Evolutionary conservation across 768 basidiomycete species (phyloP).

Genomic region (Mycena rosella): DNA sequence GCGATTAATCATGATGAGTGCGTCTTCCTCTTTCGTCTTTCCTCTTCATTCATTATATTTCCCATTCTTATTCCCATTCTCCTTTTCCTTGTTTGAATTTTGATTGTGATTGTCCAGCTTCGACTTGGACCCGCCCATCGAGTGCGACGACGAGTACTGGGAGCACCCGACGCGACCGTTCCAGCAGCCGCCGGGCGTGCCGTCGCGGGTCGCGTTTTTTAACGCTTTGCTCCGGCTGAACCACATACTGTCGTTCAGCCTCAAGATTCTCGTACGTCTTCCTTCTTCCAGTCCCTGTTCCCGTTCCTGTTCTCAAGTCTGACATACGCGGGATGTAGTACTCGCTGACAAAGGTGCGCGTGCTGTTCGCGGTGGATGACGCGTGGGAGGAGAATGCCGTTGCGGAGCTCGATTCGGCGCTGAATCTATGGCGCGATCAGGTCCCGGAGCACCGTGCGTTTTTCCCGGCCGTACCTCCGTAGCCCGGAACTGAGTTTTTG

Average conservation of each 20-base stretch:
- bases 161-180: slow-evolving; percentile 66
- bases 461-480: slow-evolving; percentile 61
- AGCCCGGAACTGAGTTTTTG: background rate
- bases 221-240: slow-evolving; percentile 66
- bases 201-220: slow-evolving; percentile 68
- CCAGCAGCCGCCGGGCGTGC: slow-evolving; percentile 70
- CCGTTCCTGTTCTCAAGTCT: too few species aligned
- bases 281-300: too few species aligned
- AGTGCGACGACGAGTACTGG: slow-evolving; percentile 82
- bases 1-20: slow-evolving; percentile 28
- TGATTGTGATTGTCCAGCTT: slow-evolving; percentile 58
- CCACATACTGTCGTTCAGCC: slow-evolving; percentile 69
- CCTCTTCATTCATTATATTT: too few species aligned
- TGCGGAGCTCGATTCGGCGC: slow-evolving; percentile 78
- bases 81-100: background rate
- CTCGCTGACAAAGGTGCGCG: slow-evolving; percentile 72
- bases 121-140: slow-evolving; percentile 74
- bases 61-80: too few species aligned
- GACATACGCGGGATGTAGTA: slow-evolving; percentile 54
- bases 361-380: slow-evolving; percentile 59
- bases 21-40: slow-evolving; percentile 56
- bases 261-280: slow-evolving; percentile 65
- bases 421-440: slow-evolving; percentile 72
- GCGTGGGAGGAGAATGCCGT: slow-evolving; percentile 76
- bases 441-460: slow-evolving; percentile 57